phyloP scores from a whole-genome alignment of 164 flowering plant genomes.

The Kalanchoe fedtschenkoi region DNA sequence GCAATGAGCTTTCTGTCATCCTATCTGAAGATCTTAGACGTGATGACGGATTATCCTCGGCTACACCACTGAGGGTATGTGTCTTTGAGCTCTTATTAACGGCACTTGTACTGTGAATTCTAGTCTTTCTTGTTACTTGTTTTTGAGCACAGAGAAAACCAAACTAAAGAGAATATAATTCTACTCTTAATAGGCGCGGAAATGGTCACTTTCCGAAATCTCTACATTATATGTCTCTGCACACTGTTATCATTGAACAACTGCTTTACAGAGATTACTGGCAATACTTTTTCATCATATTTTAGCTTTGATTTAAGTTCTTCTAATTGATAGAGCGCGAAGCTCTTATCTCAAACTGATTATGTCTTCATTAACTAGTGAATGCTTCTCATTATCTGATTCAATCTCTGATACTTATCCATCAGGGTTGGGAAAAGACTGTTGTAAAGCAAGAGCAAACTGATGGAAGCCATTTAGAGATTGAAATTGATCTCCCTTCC shows the following conservation, averaged over 20 bases:
- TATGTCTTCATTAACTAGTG: no score
- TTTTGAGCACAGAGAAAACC: background rate
- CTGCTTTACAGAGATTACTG: no score
- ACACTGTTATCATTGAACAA: no score
- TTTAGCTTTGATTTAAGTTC: no score
- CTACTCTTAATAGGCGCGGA: background rate
- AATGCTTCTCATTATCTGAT: background rate
- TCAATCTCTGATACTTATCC: constrained; percentile 3
- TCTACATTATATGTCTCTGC: background rate
- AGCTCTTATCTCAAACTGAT: no score
- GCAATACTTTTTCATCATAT: no score
- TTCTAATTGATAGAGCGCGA: no score
- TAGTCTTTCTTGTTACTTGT: background rate
- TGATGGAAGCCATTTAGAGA: constrained; percentile 47
- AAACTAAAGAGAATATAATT: no score
- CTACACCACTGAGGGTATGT: constrained; percentile 62
- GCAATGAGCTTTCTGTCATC: constrained; percentile 58
- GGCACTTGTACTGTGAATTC: background rate
- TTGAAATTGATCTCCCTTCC: constrained; percentile 88
- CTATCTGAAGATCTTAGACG: constrained; percentile 45
- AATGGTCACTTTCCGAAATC: background rate
- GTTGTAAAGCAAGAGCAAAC: constrained; percentile 70
- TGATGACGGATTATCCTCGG: constrained; percentile 68
- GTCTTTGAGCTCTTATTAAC: constrained; percentile 3
- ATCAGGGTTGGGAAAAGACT: constrained; percentile 94